A percentile compares a stretch with the other conserved stretches of the same genome.
These are phyloP conservation scores for Pelargonium myrrhifolium DNA, from an alignment of 441 rosid species.

Conservation along the genomic window DNA sequence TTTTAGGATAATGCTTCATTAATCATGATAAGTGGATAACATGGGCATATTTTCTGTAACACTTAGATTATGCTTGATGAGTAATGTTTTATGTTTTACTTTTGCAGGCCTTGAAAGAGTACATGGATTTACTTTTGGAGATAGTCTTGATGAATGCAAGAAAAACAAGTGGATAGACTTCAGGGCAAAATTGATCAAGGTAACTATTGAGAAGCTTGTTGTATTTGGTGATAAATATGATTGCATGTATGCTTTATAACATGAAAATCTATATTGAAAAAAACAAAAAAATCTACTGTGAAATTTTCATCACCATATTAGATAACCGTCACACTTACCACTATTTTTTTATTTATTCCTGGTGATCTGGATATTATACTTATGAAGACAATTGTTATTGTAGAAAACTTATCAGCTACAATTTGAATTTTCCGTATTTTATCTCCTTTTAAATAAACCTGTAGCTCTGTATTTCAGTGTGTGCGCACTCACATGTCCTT, in stretches of 20 bases:
- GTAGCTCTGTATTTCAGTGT: not conserved
- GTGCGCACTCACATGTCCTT: not conserved
- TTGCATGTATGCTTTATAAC: not conserved
- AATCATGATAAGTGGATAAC: not conserved
- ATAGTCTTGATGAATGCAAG: conserved; percentile 67
- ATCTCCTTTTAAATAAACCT: not conserved
- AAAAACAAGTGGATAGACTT: conserved; percentile 71
- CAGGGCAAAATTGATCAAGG: conserved; percentile 58
- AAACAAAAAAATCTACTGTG: not conserved
- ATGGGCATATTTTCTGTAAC: not conserved
- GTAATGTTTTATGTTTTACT: not conserved
- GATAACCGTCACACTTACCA: not conserved
- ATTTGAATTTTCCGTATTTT: not conserved
- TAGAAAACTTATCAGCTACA: not conserved
- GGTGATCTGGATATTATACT: not conserved
- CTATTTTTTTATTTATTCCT: not conserved
- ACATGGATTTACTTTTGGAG: conserved; percentile 94
- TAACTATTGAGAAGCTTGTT: conserved; percentile 17
- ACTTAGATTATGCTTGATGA: not conserved
- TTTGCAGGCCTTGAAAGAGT: conserved; percentile 82
- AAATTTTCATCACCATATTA: not conserved
- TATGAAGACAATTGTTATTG: not conserved
- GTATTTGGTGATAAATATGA: not conserved
- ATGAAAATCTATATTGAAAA: not conserved
- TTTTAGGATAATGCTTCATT: not conserved